These are phyloP conservation scores for Verbena officinalis DNA, from an alignment of 257 asterid genomes.

Conservation along the genomic window DNA sequence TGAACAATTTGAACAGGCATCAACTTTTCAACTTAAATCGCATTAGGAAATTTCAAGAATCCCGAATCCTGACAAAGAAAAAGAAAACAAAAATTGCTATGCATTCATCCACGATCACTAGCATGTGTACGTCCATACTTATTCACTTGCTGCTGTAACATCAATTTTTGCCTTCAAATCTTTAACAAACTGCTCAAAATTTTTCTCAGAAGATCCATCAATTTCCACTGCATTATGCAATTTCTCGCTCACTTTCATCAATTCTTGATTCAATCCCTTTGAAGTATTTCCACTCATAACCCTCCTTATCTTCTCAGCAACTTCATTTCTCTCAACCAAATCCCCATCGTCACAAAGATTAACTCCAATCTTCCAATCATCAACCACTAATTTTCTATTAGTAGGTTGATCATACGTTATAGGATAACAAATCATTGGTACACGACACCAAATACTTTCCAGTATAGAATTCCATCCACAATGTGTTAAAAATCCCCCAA, in stretches of 20 bases:
- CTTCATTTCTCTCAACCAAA: background rate
- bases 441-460: slow-evolving; percentile 29
- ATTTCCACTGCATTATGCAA: slow-evolving; percentile 7
- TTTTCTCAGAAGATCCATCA: slow-evolving; percentile 19
- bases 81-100: background rate
- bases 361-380: slow-evolving; percentile 20
- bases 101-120: background rate
- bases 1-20: background rate
- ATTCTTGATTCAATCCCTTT: background rate
- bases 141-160: background rate
- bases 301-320: slow-evolving; percentile 2
- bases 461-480: slow-evolving; percentile 28
- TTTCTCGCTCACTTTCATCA: background rate
- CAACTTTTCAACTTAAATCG: background rate
- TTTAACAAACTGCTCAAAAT: background rate
- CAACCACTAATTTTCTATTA: background rate
- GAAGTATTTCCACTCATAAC: background rate
- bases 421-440: slow-evolving; percentile 16
- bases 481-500: slow-evolving; percentile 28
- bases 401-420: background rate
- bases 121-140: background rate
- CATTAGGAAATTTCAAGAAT: background rate
- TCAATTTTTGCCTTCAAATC: slow-evolving; percentile 24
- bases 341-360: slow-evolving; percentile 7
- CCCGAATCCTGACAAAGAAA: background rate